phyloP scores from a whole-genome alignment of 176 grass and related monocot genomes.

The Stipa capillata region DNA sequence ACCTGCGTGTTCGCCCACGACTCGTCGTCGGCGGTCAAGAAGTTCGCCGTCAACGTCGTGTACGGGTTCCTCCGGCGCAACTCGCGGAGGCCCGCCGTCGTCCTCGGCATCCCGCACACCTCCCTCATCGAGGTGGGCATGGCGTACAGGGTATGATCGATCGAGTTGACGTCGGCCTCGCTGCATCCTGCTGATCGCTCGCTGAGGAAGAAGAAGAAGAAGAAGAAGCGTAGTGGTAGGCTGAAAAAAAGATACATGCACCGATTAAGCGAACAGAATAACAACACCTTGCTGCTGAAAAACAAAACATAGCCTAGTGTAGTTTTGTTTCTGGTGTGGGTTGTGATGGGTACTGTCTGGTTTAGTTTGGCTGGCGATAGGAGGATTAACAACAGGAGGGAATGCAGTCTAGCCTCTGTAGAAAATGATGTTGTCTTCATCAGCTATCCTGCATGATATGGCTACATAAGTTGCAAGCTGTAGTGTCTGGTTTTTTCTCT shows the following conservation, averaged over 20 bases:
- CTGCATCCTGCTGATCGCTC: background rate
- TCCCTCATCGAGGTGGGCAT: slow-evolving; percentile 89
- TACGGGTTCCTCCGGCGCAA: slow-evolving; percentile 89
- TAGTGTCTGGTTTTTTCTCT: too few species aligned
- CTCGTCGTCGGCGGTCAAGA: slow-evolving; percentile 69
- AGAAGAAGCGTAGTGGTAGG: slow-evolving; percentile 5
- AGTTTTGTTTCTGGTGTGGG: background rate
- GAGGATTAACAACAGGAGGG: background rate
- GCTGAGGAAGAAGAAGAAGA: background rate
- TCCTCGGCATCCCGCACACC: slow-evolving; percentile 66
- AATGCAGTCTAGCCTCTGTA: background rate
- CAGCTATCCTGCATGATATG: background rate
- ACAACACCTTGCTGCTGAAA: background rate
- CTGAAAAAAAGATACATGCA: background rate
- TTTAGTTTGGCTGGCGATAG: background rate
- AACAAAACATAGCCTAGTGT: background rate
- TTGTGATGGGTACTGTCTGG: background rate
- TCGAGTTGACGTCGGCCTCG: background rate
- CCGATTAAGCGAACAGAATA: background rate
- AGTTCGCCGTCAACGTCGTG: slow-evolving; percentile 54
- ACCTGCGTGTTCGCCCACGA: slow-evolving; percentile 68
- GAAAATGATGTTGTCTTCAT: background rate
- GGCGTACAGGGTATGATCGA: slow-evolving; percentile 62
- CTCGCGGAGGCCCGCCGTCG: slow-evolving; percentile 59
- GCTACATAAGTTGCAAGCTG: background rate